Conservation (phyloP, 345 rosid species). For the Isatis tinctoria region DNA sequence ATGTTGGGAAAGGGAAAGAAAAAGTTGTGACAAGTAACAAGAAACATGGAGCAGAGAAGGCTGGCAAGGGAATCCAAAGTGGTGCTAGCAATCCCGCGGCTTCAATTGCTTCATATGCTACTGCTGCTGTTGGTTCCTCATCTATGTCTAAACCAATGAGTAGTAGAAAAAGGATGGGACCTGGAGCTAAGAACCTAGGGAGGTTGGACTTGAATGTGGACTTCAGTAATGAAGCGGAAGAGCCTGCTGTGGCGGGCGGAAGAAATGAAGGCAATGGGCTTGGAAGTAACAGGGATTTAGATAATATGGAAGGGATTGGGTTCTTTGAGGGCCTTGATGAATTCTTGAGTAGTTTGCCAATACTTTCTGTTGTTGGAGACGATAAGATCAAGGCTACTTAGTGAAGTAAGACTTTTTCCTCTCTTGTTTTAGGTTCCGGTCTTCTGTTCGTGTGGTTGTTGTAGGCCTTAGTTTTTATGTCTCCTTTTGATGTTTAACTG, state of each 20-base stretch:
- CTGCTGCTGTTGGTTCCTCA: constrained; percentile 24
- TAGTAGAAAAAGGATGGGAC: constrained; percentile 46
- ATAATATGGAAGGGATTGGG: constrained; percentile 69
- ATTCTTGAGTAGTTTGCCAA: constrained; percentile 87
- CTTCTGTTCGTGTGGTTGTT: constrained; percentile 23
- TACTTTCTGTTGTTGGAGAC: constrained; percentile 76
- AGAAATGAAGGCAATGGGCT: constrained; percentile 44
- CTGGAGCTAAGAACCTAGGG: constrained; percentile 58
- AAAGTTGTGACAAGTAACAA: constrained; percentile 34
- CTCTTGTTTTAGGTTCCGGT: constrained; percentile 13
- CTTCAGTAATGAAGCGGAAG: constrained; percentile 88
- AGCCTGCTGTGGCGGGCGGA: constrained; percentile 36
- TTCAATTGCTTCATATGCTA: constrained; percentile 19
- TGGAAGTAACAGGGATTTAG: constrained; percentile 57
- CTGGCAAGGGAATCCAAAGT: constrained; percentile 32
- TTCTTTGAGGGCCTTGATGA: constrained; percentile 98
- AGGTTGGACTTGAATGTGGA: constrained; percentile 95
- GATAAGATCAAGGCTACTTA: constrained; percentile 79
- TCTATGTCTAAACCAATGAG: constrained; percentile 37
- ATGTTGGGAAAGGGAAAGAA: constrained; percentile 45
- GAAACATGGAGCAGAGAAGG: constrained; percentile 38
- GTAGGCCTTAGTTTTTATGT: constrained; percentile 29
- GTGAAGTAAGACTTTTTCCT: constrained; percentile 39
- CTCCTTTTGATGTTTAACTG: constrained; percentile 33
- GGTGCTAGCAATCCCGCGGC: constrained; percentile 10